Percentiles rank a stretch among this genome's conserved stretches.
phyloP scores from a whole-genome alignment of 345 rosid genomes.

The Aquilaria sinensis region DNA sequence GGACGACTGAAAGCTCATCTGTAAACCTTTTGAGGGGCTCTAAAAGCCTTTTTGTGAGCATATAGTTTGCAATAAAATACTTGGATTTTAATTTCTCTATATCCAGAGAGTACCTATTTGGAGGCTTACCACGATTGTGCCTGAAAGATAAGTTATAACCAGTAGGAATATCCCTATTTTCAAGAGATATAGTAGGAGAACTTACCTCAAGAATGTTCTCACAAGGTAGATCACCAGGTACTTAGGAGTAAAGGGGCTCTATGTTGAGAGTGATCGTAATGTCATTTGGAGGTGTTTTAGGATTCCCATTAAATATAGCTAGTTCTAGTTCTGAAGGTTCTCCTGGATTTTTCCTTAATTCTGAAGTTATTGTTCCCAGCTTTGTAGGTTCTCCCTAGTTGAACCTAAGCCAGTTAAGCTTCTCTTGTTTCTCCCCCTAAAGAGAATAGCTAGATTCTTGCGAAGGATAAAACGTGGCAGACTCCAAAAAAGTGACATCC shows the following conservation, averaged over 20 bases:
- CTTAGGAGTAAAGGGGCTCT: neutral
- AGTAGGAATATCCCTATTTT: neutral
- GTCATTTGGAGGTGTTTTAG: neutral
- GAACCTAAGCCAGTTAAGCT: neutral
- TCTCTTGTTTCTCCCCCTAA: constrained; percentile 5
- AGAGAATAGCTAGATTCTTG: neutral
- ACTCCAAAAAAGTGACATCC: neutral
- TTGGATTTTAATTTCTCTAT: neutral
- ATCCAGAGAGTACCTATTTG: neutral
- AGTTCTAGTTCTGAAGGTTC: neutral
- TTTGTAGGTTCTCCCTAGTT: neutral
- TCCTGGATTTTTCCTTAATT: neutral
- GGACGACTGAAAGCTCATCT: neutral
- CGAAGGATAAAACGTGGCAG: too few relatives aligned
- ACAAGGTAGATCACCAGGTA: neutral
- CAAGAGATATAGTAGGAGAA: neutral
- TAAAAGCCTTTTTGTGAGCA: neutral
- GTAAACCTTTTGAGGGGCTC: neutral
- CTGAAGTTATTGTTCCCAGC: neutral
- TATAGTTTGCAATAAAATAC: constrained; percentile 3
- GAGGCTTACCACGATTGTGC: constrained; percentile 2
- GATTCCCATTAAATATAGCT: too few relatives aligned
- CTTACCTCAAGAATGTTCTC: neutral
- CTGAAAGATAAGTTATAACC: neutral
- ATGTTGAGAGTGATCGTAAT: neutral